Percentiles rank a stretch among this genome's conserved stretches.
These are phyloP conservation scores for Mycena alexandri DNA, from an alignment of 768 basidiomycete species.

Conservation along the genomic window DNA sequence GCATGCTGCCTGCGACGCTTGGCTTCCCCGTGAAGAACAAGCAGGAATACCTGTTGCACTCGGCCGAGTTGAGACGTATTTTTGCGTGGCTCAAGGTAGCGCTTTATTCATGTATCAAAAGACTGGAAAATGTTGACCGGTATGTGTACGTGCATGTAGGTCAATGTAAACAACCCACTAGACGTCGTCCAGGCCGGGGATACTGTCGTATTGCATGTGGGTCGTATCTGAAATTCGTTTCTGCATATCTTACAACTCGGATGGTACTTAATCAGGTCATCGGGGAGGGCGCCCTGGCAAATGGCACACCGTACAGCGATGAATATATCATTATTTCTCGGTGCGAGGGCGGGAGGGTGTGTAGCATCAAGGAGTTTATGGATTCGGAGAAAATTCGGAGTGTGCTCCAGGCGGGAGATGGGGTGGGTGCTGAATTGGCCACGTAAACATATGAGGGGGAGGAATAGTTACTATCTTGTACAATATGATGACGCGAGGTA, in stretches of 20 bases:
- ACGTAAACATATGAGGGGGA: too few species aligned
- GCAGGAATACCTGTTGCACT: conserved; percentile 9
- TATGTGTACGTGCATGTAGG: neutral
- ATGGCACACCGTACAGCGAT: neutral
- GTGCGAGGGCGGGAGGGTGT: conserved; percentile 15
- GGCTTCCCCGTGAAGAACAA: neutral
- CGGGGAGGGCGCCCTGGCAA: neutral
- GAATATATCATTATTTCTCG: conserved; percentile 6
- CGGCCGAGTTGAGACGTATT: neutral
- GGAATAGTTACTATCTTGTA: too few species aligned
- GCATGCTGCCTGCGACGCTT: neutral
- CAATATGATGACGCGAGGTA: too few species aligned
- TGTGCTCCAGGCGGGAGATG: conserved; percentile 5
- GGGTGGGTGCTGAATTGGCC: neutral
- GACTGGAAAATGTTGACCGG: neutral
- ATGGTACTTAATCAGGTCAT: neutral
- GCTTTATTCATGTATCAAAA: too few species aligned
- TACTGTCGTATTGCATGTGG: conserved; percentile 8
- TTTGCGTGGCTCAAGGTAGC: conserved; percentile 1
- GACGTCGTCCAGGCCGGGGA: conserved; percentile 8
- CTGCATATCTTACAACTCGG: too few species aligned
- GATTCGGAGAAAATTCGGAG: conserved; percentile 3
- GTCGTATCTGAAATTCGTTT: neutral
- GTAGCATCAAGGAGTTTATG: conserved; percentile 16
- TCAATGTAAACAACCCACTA: neutral